Base-by-base conservation (phyloP, 768 basidiomycete genomes). In the Lentinula sp. region DNA sequence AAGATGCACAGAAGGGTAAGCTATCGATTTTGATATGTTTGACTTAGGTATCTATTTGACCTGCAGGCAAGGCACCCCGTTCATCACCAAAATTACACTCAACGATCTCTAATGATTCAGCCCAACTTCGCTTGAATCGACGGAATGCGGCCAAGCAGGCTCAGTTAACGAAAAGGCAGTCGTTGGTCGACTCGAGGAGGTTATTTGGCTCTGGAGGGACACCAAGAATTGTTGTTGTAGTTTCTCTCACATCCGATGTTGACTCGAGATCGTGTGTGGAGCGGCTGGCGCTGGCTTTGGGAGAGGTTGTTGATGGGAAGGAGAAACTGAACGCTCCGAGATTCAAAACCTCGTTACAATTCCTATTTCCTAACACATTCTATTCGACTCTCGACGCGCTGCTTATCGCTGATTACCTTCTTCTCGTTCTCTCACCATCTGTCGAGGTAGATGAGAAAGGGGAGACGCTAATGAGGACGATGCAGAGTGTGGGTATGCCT, bases 321-420 rank as follows among this genome's bases (percentile, higher is more conserved):
- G 18, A n/a, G 46, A 37, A 51, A 40, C 64, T 95, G 94, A 69
- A 90, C 87, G 40, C 90, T 93, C 53, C 84, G 92, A 21, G 55
- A n/a, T 97, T 94, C 79, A 95, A 91, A 74, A 94, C 94, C 0
- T 91, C 88, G 5, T 77, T 98, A 3, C 95, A 97, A 68, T 91
- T 97, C 72, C 78, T 93, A 57, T 86, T 86, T 45, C 78, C 96
- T 2, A 85, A 82, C 2, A 88, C 91, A 67, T 81, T 91, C 55
- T 96, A 92, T 71, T 80, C 84, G 2, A 82, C 90, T 4, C 80
- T 98, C 42, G 94, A 97, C 67, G 88, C 87, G 0, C 89, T 88
- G 68, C 88, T 93, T 69, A 89, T 85, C 2, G 91, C 93, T 9
- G 95, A 98, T 73, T 98, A 96, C 69, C 86, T 94, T 49, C 80